Base-by-base conservation (phyloP, 192 early-diverging fungal genomes). In the Entomortierella chlamydospora region DNA sequence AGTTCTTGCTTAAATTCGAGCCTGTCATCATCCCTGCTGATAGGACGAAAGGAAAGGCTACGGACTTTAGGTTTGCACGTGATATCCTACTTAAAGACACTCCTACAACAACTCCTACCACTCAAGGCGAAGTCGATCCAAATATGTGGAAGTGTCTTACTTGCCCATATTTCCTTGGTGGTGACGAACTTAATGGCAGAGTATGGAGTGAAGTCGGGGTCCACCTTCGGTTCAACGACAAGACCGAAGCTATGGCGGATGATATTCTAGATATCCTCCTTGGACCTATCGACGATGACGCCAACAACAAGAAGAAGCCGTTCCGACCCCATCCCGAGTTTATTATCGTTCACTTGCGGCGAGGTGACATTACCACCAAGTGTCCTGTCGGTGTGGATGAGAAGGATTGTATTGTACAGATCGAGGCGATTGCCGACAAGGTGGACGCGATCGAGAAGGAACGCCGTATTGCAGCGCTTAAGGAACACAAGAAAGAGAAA, bases 321-420 rank as follows among this genome's bases (percentile, higher is more conserved):
- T 68, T 53, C 53, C 60, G 74, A 15, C 67, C 57, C 0, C 74
- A 78, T 54, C 74, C 74, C n/a, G 67, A 78, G 50, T 78, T 78
- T 54, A 78, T 78, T 30, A 59, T 78, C 12, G 37, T 78, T 31
- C 74, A 78, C 43, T 37, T 78, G 0, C 66, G 74, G 1, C 74
- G 74, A 15, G 74, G 74, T 0, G 74, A 78, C 17, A 78, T 78
- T 37, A 61, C 63, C 13, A 63, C 17, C 49, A 78, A 78, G 39
- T 78, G 74, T 54, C 65, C 65, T 1, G 39, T 37, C 6, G 74
- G 61, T 5, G 23, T 58, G 61, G 28, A 54, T 0, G 74, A 78
- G 45, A 45, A 50, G 29, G 67, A 78, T 22, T 78, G 74, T 37
- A 37, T 78, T 57, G 74, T 78, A 30, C 74, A 78, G 67, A 78